Conservation (phyloP, 257 asterid species). For the Solanum pennellii region DNA sequence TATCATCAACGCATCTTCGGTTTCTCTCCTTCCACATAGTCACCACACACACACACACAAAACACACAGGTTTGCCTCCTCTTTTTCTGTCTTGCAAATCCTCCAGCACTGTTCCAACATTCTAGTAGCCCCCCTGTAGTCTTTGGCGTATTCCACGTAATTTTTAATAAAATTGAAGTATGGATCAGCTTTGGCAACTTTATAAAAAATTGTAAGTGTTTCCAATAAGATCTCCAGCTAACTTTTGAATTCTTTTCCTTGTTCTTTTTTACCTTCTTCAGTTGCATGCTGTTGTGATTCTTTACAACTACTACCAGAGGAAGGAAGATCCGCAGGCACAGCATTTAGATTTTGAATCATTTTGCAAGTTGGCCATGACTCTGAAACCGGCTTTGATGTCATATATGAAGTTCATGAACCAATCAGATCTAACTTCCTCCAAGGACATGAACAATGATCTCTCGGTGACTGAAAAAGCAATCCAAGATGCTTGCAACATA, state of each 20-base stretch:
- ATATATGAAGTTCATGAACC: constrained; percentile 25
- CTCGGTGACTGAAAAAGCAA: constrained; percentile 47
- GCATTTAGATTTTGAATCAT: constrained; percentile 24
- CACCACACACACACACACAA: neutral
- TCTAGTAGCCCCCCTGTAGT: neutral
- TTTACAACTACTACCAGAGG: constrained; percentile 77
- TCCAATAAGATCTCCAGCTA: neutral
- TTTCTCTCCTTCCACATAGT: neutral
- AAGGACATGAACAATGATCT: constrained; percentile 17
- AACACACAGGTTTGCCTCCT: neutral
- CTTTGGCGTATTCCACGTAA: neutral
- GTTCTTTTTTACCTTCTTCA: constrained; percentile 1
- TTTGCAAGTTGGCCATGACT: constrained; percentile 36
- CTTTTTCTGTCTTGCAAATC: neutral
- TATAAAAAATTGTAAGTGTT: neutral
- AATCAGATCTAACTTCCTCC: neutral
- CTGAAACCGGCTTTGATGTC: constrained; percentile 29
- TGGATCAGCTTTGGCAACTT: neutral
- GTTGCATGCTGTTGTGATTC: constrained; percentile 78
- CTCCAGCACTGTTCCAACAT: neutral
- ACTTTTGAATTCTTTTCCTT: neutral
- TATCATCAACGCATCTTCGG: neutral
- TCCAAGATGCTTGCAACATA: constrained; percentile 51
- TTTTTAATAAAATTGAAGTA: neutral
- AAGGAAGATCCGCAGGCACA: constrained; percentile 26